Base-by-base conservation (phyloP, 2,329 filamentous ascomycete genomes). In the Penicillium sp. region DNA sequence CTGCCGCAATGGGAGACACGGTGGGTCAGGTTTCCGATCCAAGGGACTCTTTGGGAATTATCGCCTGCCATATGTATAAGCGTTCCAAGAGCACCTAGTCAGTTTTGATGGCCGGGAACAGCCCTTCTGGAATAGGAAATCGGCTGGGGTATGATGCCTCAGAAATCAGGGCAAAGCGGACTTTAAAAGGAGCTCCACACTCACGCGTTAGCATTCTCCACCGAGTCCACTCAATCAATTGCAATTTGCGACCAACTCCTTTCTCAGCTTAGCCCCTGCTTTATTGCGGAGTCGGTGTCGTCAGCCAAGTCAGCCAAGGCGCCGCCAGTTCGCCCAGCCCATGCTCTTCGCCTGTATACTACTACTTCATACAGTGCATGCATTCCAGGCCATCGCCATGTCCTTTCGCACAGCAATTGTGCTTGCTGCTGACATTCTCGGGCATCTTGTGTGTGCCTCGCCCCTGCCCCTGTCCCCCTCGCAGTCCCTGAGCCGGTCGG, bases 371-470 rank as follows among this genome's bases (percentile, higher is more conserved):
- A 51, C 24, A 41, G 18, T 27, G 16, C 33, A 11, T 41, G 22
- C 35, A 47, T 47, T 19, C 24, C 44, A 19, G 9, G 44, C 16
- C n/a, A 49, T 14, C 9, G 18, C 35, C 19, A 56, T 52, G 53
- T 44, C 50, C 18, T 40, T 27, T 39, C 22, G 31, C 11, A 60
- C 54, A 51, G 22, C 37, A n/a, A 14, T 56, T 9, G 10, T 57
- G 13, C 24, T 59, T 9, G 55, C 46, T 10, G 54, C 47, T 11
- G 53, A 56, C 19, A 41, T 65, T 11, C 49, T 63, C 14, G 54
- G 59, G 11, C 53, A 53, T 33, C 53, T 64, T 6, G 13, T 57
- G 2, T 55, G 47, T 9, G 54, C 56, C n/a, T 50, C 50, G n/a
- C 33, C 24, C 50, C 16, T 50, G 35, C n/a, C 37, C 7, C 40